Evolutionary conservation across 495 filamentous ascomycete species (phyloP).

Genomic region (Apodospora peruviana): DNA sequence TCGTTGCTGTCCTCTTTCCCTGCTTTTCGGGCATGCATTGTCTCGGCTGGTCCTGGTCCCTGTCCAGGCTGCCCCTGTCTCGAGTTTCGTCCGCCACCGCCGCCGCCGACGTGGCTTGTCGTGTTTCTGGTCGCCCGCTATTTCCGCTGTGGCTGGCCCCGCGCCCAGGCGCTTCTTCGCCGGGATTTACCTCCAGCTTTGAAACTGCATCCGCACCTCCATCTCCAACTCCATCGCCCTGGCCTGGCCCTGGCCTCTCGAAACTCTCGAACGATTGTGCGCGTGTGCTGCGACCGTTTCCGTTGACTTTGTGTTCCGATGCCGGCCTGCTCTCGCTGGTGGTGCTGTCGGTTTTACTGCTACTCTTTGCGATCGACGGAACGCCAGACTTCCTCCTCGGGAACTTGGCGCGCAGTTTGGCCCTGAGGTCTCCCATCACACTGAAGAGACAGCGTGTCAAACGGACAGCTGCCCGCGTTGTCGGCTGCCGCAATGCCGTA

Average conservation of each 20-base stretch:
- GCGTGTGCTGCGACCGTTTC: too few species aligned
- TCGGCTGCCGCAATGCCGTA: neutral
- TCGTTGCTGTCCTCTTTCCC: neutral
- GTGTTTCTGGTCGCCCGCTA: constrained; percentile 1
- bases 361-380: constrained; percentile 24
- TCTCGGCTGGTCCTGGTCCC: neutral
- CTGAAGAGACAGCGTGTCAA: neutral
- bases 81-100: neutral
- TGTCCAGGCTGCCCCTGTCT: too few species aligned
- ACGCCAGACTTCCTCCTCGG: constrained; percentile 37
- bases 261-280: too few species aligned
- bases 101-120: constrained; percentile 1
- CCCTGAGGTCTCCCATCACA: constrained; percentile 42
- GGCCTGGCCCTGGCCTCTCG: neutral
- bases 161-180: neutral
- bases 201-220: neutral
- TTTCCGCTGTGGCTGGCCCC: neutral
- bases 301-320: constrained; percentile 5
- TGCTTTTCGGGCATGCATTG: constrained; percentile 1
- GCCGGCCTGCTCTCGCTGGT: constrained; percentile 15
- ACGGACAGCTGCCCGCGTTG: neutral
- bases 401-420: constrained; percentile 44
- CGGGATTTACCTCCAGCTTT: neutral
- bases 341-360: constrained; percentile 14
- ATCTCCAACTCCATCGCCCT: neutral